These are phyloP conservation scores for Candida maesae DNA, from an alignment of 805 yeast genomes.

Conservation along the genomic window DNA sequence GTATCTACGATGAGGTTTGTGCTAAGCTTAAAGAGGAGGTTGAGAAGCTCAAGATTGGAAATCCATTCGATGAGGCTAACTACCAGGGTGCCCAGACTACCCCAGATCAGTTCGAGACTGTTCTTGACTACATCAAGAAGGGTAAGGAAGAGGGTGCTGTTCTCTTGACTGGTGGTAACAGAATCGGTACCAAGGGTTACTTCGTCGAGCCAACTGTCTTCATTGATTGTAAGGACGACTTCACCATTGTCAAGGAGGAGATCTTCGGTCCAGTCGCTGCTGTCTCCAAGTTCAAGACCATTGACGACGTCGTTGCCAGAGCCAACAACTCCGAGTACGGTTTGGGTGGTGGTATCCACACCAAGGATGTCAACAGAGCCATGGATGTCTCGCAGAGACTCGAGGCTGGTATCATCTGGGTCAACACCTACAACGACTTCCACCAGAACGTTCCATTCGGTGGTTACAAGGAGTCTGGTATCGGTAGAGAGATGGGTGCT, in stretches of 20 bases:
- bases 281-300: constrained; percentile 51
- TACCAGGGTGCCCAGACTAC: constrained; percentile 69
- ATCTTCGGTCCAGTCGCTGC: constrained; percentile 68
- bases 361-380: constrained; percentile 50
- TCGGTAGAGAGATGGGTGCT: constrained; percentile 71
- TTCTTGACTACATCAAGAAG: constrained; percentile 51
- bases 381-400: constrained; percentile 50
- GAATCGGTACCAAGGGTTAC: constrained; percentile 54
- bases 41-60: constrained; percentile 54
- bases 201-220: constrained; percentile 62
- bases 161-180: constrained; percentile 56
- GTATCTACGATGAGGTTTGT: constrained; percentile 50
- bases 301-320: constrained; percentile 49
- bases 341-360: constrained; percentile 65
- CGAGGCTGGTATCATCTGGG: constrained; percentile 63
- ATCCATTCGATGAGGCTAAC: constrained; percentile 54
- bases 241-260: constrained; percentile 56
- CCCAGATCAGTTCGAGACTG: constrained; percentile 53
- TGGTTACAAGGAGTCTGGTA: constrained; percentile 65
- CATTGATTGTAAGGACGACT: constrained; percentile 47
- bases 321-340: constrained; percentile 62
- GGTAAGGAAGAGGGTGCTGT: constrained; percentile 59
- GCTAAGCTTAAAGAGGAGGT: constrained; percentile 46
- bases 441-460: constrained; percentile 67
- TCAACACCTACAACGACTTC: constrained; percentile 67